Evolutionary conservation across 768 basidiomycete genomes (phyloP).

Genomic region (Kwoniella dejecticola): DNA sequence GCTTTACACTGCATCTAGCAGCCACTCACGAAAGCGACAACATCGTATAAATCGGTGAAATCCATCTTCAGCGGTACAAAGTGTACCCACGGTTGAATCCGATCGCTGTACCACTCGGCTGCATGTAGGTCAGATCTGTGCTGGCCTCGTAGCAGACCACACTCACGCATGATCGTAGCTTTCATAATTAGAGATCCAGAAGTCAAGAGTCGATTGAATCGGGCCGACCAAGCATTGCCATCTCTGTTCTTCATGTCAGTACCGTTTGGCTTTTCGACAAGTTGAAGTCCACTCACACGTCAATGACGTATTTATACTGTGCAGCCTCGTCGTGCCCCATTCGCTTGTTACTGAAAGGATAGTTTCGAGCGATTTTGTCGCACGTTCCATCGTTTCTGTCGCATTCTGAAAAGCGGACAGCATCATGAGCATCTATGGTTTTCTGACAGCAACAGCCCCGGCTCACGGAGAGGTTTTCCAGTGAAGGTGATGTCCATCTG

Average conservation of each 20-base stretch:
- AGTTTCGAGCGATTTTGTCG: constrained; percentile 38
- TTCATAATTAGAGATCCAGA: constrained; percentile 51
- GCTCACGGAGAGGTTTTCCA: constrained; percentile 11
- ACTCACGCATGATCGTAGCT: constrained; percentile 51
- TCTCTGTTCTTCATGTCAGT: constrained; percentile 30
- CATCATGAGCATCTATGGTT: neutral
- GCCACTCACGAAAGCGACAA: constrained; percentile 39
- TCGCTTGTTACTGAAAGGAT: constrained; percentile 23
- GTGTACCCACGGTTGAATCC: constrained; percentile 55
- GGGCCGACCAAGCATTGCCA: constrained; percentile 54
- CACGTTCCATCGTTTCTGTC: constrained; percentile 48
- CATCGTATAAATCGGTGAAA: constrained; percentile 48
- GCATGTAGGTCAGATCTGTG: neutral
- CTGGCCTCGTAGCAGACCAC: neutral
- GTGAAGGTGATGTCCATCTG: constrained; percentile 15
- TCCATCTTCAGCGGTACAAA: constrained; percentile 52
- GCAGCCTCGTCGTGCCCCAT: constrained; percentile 44
- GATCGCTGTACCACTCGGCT: constrained; percentile 54
- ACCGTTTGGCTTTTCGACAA: neutral
- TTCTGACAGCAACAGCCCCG: neutral
- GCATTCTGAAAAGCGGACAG: constrained; percentile 34
- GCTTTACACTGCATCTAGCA: neutral
- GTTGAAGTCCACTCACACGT: constrained; percentile 38
- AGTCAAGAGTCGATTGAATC: constrained; percentile 49
- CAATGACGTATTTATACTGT: constrained; percentile 50